Percentiles rank a stretch among this genome's conserved stretches.
These are phyloP conservation scores for Cyberlindnera galapagoensis DNA, from an alignment of 805 yeast genomes.

Conservation along the genomic window DNA sequence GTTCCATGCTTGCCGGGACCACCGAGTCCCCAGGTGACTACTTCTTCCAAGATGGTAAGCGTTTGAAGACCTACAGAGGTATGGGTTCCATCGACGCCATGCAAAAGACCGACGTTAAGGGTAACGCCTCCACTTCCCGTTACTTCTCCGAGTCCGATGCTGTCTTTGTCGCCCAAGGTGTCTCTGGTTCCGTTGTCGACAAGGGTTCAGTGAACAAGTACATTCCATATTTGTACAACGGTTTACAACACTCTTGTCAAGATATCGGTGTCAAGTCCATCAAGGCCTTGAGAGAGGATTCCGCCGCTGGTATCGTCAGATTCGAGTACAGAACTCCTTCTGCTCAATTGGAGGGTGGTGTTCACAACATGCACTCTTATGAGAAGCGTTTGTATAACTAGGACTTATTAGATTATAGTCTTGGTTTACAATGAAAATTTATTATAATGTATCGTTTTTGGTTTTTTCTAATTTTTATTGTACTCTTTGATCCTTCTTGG, in stretches of 20 bases:
- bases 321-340: constrained; percentile 98
- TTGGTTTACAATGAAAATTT: constrained; percentile 1
- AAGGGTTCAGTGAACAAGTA: constrained; percentile 93
- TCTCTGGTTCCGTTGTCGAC: constrained; percentile 93
- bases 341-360: constrained; percentile 99
- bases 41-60: constrained; percentile 96
- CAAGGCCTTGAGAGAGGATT: constrained; percentile 54
- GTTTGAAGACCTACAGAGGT: constrained; percentile 96
- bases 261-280: constrained; percentile 85
- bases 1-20: constrained; percentile 98
- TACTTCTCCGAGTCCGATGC: constrained; percentile 94
- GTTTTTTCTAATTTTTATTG: neutral
- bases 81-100: constrained; percentile 99
- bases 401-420: neutral
- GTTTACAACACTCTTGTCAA: constrained; percentile 98
- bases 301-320: constrained; percentile 66
- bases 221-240: constrained; percentile 88
- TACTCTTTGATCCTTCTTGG: neutral
- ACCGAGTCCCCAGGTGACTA: constrained; percentile 97
- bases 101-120: constrained; percentile 82
- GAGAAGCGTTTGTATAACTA: constrained; percentile 88
- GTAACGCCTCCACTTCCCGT: constrained; percentile 97
- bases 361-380: constrained; percentile 90
- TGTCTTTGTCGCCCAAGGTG: constrained; percentile 98
- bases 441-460: neutral